A percentile compares a stretch with the other conserved stretches of the same genome.
Evolutionary conservation across 1,139 yeast species (phyloP).

Genomic region (Geotrichum macrosporum): DNA sequence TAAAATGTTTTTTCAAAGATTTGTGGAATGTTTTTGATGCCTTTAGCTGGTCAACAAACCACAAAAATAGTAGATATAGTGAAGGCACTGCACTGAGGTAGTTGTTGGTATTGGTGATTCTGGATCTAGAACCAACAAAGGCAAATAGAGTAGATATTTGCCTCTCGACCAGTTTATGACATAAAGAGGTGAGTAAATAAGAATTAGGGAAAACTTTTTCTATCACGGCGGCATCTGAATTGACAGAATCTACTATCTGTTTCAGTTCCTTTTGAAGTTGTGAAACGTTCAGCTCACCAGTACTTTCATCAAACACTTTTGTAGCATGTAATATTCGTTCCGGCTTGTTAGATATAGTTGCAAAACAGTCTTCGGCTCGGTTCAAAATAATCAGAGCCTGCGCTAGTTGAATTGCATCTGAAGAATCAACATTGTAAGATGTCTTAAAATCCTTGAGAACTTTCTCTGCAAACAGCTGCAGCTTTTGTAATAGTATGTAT

Average conservation of each 20-base stretch:
- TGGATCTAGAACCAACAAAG: slow-evolving; percentile 27
- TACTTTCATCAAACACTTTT: slow-evolving; percentile 29
- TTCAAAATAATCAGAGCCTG: slow-evolving; percentile 38
- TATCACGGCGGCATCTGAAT: slow-evolving; percentile 36
- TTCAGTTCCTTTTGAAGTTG: slow-evolving; percentile 33
- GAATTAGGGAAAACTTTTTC: slow-evolving; percentile 36
- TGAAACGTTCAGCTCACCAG: slow-evolving; percentile 35
- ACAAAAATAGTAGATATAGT: slow-evolving; percentile 19
- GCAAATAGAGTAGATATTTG: slow-evolving; percentile 35
- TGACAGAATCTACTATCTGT: slow-evolving; percentile 38
- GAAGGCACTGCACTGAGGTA: slow-evolving; percentile 21
- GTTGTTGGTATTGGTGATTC: not conserved
- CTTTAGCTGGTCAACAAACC: slow-evolving; percentile 15
- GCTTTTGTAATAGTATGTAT: slow-evolving; percentile 37
- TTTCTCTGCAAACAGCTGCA: slow-evolving; percentile 70
- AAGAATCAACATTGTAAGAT: slow-evolving; percentile 48
- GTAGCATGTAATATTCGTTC: slow-evolving; percentile 34
- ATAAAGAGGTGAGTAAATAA: slow-evolving; percentile 30
- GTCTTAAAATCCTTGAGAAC: slow-evolving; percentile 64
- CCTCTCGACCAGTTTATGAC: slow-evolving; percentile 37
- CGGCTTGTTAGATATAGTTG: slow-evolving; percentile 36
- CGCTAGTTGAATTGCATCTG: slow-evolving; percentile 38
- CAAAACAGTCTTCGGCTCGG: slow-evolving; percentile 44
- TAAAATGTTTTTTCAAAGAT: slow-evolving; percentile 6
- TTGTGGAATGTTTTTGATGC: slow-evolving; percentile 30